phyloP scores from a whole-genome alignment of 2,329 filamentous ascomycete genomes.

The Macrophomina phaseolina region DNA sequence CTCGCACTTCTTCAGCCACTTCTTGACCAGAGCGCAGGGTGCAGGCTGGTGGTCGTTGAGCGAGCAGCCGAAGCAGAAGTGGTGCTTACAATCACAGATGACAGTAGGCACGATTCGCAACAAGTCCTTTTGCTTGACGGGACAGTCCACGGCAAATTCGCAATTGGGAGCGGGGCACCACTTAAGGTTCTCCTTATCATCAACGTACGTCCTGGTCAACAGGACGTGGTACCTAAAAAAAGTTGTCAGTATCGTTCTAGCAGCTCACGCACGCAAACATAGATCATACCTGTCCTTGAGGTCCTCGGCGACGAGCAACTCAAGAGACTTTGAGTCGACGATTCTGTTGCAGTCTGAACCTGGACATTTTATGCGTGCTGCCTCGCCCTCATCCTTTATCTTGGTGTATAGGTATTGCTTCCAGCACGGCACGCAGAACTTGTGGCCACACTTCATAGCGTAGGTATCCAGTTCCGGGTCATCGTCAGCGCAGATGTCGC shows the following conservation, averaged over 20 bases:
- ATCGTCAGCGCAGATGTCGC: constrained; percentile 97
- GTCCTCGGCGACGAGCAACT: constrained; percentile 70
- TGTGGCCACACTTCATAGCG: constrained; percentile 92
- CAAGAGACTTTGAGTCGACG: constrained; percentile 86
- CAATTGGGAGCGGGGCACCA: constrained; percentile 99
- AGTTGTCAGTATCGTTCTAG: constrained; percentile 29
- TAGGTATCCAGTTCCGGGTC: constrained; percentile 78
- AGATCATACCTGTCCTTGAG: constrained; percentile 59
- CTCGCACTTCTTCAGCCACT: constrained; percentile 97
- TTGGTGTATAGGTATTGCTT: constrained; percentile 89
- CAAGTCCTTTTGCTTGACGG: constrained; percentile 85
- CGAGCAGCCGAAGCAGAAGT: constrained; percentile 95
- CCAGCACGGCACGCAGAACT: constrained; percentile 93
- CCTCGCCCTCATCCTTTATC: constrained; percentile 93
- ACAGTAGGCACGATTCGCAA: constrained; percentile 88
- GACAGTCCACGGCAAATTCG: constrained; percentile 87
- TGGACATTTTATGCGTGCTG: constrained; percentile 91
- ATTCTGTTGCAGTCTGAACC: constrained; percentile 86
- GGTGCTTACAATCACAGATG: constrained; percentile 79
- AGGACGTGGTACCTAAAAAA: constrained; percentile 76
- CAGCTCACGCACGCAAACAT: neutral
- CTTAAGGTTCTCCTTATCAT: constrained; percentile 93
- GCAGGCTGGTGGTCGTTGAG: constrained; percentile 90
- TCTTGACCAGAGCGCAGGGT: constrained; percentile 88
- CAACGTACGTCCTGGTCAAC: constrained; percentile 92